Base-by-base conservation (phyloP, 306 rosid genomes). In the Gastrolobium bilobum region DNA sequence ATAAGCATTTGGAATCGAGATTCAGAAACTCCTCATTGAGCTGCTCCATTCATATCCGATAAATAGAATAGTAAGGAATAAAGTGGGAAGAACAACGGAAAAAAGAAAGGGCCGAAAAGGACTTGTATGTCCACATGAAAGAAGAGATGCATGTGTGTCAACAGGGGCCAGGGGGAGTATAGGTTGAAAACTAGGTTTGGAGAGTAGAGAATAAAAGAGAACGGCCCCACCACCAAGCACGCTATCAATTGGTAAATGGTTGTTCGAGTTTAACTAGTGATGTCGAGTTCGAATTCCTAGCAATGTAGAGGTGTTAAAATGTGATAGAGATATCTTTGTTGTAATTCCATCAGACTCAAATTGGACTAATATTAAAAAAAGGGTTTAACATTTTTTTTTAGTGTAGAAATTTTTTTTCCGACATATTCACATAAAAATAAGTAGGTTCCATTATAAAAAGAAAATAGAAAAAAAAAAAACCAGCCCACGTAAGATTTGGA, bases 121-220 rank as follows among this genome's bases (percentile, higher is more conserved):
- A 40, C 26, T 40, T 66, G 1, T 26, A 14, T 40, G 35, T 40
- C 47, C 51, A 38, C 65, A 68, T 33, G 40, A 48, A 58, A 51
- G 42, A 50, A 48, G 14, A 53, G 40, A 13, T 47, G 75, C 60
- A 31, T 68, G 89, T 79, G 82, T 50, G 73, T 66, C 52, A 57
- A 83, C 51, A 69, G 64, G 65, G 78, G 26, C 26, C 26, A 20
- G 26, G 26, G 14, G 44, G 2, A 43, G 59, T 40, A 9, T 57
- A 56, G 14, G 59, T 56, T 64, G 57, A 46, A 77, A 20, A 39
- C 44, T 30, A 52, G 47, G 54, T 43, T 46, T 64, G 43, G 26
- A 59, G 15, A 15, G 13, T 46, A 46, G 20, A 39, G 67, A 1
- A 29, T 10, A 1, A 5, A 10, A 14, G 15, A 58, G 7, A 76